A percentile compares a stretch with the other conserved stretches of the same genome.
Evolutionary conservation across 1,284 basidiomycete genomes (phyloP).

Genomic region (Puccinia coronata): DNA sequence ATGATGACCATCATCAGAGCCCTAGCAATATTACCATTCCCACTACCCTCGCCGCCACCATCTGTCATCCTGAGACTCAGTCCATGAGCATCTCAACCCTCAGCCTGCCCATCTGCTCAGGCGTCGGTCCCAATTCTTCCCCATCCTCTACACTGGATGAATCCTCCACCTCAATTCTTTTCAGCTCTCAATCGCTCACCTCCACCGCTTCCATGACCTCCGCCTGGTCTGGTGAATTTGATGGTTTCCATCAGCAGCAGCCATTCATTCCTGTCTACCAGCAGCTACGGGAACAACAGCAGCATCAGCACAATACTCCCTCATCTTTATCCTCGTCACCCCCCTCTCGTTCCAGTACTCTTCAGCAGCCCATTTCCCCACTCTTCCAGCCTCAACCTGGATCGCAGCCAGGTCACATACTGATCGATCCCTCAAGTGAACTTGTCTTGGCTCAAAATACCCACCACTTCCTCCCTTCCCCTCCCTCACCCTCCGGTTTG

Average conservation of each 20-base stretch:
- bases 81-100: constrained; percentile 17
- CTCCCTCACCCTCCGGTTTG: neutral
- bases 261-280: neutral
- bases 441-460: neutral
- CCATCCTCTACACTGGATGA: neutral
- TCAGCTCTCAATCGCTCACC: neutral
- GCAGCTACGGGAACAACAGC: neutral
- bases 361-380: constrained; percentile 3
- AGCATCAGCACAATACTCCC: too few relatives aligned
- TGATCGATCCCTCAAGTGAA: constrained; percentile 15
- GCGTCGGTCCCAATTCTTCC: neutral
- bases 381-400: constrained; percentile 9
- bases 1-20: neutral
- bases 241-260: neutral
- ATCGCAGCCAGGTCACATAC: neutral
- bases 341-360: neutral
- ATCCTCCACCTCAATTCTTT: neutral
- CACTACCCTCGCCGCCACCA: neutral
- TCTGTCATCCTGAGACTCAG: neutral
- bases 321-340: neutral
- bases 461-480: constrained; percentile 7
- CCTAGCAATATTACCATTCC: neutral
- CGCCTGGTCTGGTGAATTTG: neutral
- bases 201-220: constrained; percentile 6
- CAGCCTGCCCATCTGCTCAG: neutral